These are phyloP conservation scores for Albugo laibachii DNA, from an alignment of 352 stramenopile genomes.

Conservation along the genomic window DNA sequence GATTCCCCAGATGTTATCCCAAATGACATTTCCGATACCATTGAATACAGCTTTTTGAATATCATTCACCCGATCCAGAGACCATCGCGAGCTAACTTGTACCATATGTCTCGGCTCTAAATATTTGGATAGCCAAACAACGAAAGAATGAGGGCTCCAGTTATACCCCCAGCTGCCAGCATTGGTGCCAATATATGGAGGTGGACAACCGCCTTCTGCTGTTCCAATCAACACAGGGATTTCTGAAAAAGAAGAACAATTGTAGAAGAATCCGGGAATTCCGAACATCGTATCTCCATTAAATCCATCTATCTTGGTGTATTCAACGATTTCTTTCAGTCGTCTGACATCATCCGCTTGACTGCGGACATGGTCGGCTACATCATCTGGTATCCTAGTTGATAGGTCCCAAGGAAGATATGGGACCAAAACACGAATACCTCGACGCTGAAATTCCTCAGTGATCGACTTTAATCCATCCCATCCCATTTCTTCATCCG, in stretches of 20 bases:
- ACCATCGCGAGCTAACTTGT: slow-evolving; percentile 66
- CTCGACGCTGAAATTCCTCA: slow-evolving; percentile 30
- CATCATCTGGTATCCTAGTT: slow-evolving; percentile 30
- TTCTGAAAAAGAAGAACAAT: slow-evolving; percentile 17
- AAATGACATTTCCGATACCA: slow-evolving; percentile 66
- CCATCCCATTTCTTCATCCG: slow-evolving; percentile 9
- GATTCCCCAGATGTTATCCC: slow-evolving; percentile 81
- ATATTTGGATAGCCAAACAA: slow-evolving; percentile 53
- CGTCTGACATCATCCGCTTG: slow-evolving; percentile 50
- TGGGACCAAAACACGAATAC: slow-evolving; percentile 45
- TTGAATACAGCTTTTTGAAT: slow-evolving; percentile 70
- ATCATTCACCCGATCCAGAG: slow-evolving; percentile 35
- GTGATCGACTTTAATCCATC: slow-evolving; percentile 23
- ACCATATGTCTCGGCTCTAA: slow-evolving; percentile 67
- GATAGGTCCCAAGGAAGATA: slow-evolving; percentile 74
- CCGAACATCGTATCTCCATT: slow-evolving; percentile 82
- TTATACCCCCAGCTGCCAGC: slow-evolving; percentile 73
- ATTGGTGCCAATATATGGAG: slow-evolving; percentile 37
- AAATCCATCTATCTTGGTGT: slow-evolving; percentile 43
- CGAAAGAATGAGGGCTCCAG: slow-evolving; percentile 37
- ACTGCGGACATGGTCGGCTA: slow-evolving; percentile 37
- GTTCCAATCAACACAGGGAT: slow-evolving; percentile 22
- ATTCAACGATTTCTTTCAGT: slow-evolving; percentile 17
- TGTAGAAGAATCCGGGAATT: slow-evolving; percentile 60
- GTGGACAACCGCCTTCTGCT: slow-evolving; percentile 45